phyloP scores from a whole-genome alignment of 345 rosid species.

The Brassica incana region DNA sequence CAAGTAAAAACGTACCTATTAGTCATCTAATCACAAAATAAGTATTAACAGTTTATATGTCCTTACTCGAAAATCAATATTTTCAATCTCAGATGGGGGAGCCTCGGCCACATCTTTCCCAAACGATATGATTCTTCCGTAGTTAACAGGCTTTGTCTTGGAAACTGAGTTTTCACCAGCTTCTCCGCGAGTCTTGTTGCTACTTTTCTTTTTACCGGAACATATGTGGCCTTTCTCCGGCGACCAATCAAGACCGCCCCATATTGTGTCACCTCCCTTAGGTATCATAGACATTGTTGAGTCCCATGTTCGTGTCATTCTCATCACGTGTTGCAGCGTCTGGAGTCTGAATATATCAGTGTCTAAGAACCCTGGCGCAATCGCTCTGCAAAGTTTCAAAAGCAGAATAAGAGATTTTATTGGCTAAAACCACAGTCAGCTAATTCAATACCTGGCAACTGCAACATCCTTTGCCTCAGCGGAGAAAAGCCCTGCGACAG shows the following conservation, averaged over 20 bases:
- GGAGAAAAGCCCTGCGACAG: slow-evolving; percentile 86
- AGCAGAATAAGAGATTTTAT: not conserved
- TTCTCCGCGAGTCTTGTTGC: slow-evolving; percentile 45
- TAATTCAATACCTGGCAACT: slow-evolving; percentile 69
- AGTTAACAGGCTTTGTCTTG: slow-evolving; percentile 47
- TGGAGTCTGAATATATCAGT: slow-evolving; percentile 79
- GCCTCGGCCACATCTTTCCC: slow-evolving; percentile 80
- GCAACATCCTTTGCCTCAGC: slow-evolving; percentile 96
- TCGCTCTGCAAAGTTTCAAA: slow-evolving; percentile 64
- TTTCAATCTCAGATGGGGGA: slow-evolving; percentile 59
- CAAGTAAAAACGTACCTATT: slow-evolving; percentile 7
- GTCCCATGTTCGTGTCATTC: slow-evolving; percentile 91
- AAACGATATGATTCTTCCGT: slow-evolving; percentile 89
- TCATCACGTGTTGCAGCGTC: slow-evolving; percentile 80
- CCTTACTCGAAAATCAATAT: slow-evolving; percentile 82
- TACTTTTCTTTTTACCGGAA: slow-evolving; percentile 45
- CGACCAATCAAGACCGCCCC: slow-evolving; percentile 96
- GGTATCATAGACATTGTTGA: slow-evolving; percentile 97
- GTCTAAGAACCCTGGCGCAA: slow-evolving; percentile 84
- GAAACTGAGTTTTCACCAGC: slow-evolving; percentile 41
- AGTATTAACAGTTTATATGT: no score
- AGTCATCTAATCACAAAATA: no score
- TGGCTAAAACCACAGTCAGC: not conserved
- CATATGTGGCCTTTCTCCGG: slow-evolving; percentile 72
- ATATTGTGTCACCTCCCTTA: slow-evolving; percentile 86